Conservation (phyloP, 148 eudicot genomes). For the Cornus kousa region DNA sequence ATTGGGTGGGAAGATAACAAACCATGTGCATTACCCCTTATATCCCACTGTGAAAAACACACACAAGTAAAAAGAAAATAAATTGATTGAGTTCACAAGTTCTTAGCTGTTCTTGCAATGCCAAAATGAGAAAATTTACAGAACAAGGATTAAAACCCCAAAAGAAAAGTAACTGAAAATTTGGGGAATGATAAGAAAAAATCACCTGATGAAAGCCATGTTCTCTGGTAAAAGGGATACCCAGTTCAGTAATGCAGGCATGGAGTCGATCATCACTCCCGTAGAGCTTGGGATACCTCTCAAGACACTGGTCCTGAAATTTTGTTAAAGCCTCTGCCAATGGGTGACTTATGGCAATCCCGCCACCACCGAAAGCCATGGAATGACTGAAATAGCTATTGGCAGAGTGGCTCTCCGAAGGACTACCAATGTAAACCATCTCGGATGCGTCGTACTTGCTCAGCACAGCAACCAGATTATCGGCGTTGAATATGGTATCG, state of each 20-base stretch:
- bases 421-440: conserved; percentile 6
- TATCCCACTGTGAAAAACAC: not conserved
- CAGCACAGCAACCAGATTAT: not conserved
- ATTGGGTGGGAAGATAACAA: not conserved
- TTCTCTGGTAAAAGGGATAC: conserved; percentile 1
- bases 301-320: conserved; percentile 1
- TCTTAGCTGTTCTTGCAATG: not conserved
- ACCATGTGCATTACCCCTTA: conserved; percentile 6
- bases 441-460: conserved; percentile 5
- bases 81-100: not conserved
- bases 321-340: not conserved
- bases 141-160: not conserved
- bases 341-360: not conserved
- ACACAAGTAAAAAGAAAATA: not conserved
- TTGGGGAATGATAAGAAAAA: not conserved
- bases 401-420: conserved; percentile 6
- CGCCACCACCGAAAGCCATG: conserved; percentile 5
- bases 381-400: conserved; percentile 5
- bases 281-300: conserved; percentile 5
- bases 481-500: conserved; percentile 7
- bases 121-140: not conserved
- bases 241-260: conserved; percentile 10
- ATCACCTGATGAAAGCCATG: conserved; percentile 6
- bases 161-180: not conserved
- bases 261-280: conserved; percentile 7